A percentile compares a stretch with the other conserved stretches of the same genome.
Conservation (phyloP, 1,284 basidiomycete species). For the Heterobasidion parviporum region DNA sequence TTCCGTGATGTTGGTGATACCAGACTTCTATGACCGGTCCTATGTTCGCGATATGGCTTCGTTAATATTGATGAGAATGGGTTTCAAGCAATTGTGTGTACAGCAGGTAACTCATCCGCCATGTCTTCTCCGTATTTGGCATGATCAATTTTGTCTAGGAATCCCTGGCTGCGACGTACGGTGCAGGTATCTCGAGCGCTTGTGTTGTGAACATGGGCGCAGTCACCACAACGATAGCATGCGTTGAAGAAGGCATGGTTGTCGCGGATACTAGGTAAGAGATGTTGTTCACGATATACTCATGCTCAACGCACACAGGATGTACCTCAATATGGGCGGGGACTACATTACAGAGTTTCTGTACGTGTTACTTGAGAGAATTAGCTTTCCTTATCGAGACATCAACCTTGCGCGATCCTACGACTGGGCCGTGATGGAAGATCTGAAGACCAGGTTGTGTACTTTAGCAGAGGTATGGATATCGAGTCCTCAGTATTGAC, state of each 20-base stretch:
- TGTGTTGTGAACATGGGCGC: conserved; percentile 96
- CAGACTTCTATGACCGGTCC: conserved; percentile 82
- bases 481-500: background rate
- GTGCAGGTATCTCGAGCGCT: conserved; percentile 89
- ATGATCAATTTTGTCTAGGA: conserved; percentile 43
- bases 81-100: conserved; percentile 85
- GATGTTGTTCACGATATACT: background rate
- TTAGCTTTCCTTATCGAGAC: conserved; percentile 85
- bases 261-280: conserved; percentile 79
- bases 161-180: conserved; percentile 89
- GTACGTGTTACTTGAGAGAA: conserved; percentile 71
- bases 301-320: conserved; percentile 33
- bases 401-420: conserved; percentile 68
- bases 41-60: conserved; percentile 81
- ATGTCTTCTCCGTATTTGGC: background rate
- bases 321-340: conserved; percentile 84
- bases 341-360: conserved; percentile 92
- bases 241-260: conserved; percentile 93
- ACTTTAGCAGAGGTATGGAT: conserved; percentile 72
- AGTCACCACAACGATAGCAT: conserved; percentile 78
- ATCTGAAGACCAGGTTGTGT: conserved; percentile 76
- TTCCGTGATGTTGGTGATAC: conserved; percentile 85
- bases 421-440: conserved; percentile 87
- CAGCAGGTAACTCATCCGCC: conserved; percentile 60
- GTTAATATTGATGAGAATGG: conserved; percentile 74